phyloP scores from a whole-genome alignment of 441 rosid genomes.

The Pelargonium fulgidum region DNA sequence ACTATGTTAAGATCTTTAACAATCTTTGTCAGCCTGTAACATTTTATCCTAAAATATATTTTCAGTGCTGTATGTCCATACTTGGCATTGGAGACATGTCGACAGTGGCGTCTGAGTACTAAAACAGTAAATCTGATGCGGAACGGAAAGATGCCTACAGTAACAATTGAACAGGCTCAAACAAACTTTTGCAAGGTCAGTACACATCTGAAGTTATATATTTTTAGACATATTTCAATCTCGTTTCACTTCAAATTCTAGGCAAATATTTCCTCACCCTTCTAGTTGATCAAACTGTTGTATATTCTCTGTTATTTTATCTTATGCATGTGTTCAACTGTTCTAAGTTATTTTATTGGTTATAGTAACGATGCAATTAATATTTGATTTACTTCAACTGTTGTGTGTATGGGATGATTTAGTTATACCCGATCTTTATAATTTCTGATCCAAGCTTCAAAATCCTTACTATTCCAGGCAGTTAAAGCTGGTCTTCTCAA shows the following conservation, averaged over 20 bases:
- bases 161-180: slow-evolving; percentile 97
- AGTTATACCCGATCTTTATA: not conserved
- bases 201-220: slow-evolving; percentile 2
- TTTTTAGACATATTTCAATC: not conserved
- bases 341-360: not conserved
- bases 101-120: slow-evolving; percentile 95
- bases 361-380: not conserved
- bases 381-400: not conserved
- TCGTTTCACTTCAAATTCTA: not conserved
- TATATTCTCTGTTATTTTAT: not conserved
- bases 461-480: slow-evolving; percentile 53
- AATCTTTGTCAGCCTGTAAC: slow-evolving; percentile 17
- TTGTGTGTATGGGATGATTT: not conserved
- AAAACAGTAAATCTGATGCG: slow-evolving; percentile 94
- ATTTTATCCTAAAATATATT: slow-evolving; percentile 22
- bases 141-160: slow-evolving; percentile 95
- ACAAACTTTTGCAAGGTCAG: slow-evolving; percentile 81
- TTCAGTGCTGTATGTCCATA: slow-evolving; percentile 92
- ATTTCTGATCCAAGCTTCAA: not conserved
- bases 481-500: slow-evolving; percentile 88
- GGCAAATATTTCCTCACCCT: not conserved
- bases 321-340: not conserved
- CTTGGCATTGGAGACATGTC: slow-evolving; percentile 92
- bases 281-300: not conserved
- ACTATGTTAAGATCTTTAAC: not conserved